A percentile compares a stretch with the other conserved stretches of the same genome.
Conservation (phyloP, 2,329 filamentous ascomycete species). For the Sclerotinia trifoliorum region DNA sequence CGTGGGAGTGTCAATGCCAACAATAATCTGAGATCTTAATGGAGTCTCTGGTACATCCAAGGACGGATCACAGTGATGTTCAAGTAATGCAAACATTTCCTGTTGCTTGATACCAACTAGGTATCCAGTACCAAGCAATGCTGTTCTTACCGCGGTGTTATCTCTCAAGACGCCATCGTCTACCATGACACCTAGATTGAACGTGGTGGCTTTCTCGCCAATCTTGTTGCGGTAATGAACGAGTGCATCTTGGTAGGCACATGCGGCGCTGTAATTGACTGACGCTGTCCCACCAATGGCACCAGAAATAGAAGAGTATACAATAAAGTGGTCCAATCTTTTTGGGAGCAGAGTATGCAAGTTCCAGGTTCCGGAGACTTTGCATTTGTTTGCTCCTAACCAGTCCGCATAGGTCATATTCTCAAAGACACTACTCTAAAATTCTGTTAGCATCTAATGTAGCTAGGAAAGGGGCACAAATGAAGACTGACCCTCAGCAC, state of each 20-base stretch:
- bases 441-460: neutral
- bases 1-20: neutral
- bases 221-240: slow-evolving; percentile 22
- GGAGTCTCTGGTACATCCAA: neutral
- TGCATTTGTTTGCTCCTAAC: slow-evolving; percentile 40
- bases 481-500: slow-evolving; percentile 38
- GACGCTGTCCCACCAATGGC: slow-evolving; percentile 19
- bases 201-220: slow-evolving; percentile 24
- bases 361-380: slow-evolving; percentile 37
- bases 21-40: neutral
- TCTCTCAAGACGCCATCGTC: slow-evolving; percentile 31
- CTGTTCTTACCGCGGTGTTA: slow-evolving; percentile 27
- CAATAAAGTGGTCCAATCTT: slow-evolving; percentile 26
- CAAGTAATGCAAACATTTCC: slow-evolving; percentile 54
- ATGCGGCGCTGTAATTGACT: slow-evolving; percentile 33
- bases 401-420: slow-evolving; percentile 44
- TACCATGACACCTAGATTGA: slow-evolving; percentile 28
- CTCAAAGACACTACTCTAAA: slow-evolving; percentile 22
- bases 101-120: slow-evolving; percentile 50
- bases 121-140: slow-evolving; percentile 30
- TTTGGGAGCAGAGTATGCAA: slow-evolving; percentile 27
- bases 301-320: slow-evolving; percentile 41
- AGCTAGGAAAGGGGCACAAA: neutral
- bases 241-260: slow-evolving; percentile 35
- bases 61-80: neutral